These are phyloP conservation scores for Sordariomycetes sp. DNA, from an alignment of 2,329 filamentous ascomycete genomes.

Conservation along the genomic window DNA sequence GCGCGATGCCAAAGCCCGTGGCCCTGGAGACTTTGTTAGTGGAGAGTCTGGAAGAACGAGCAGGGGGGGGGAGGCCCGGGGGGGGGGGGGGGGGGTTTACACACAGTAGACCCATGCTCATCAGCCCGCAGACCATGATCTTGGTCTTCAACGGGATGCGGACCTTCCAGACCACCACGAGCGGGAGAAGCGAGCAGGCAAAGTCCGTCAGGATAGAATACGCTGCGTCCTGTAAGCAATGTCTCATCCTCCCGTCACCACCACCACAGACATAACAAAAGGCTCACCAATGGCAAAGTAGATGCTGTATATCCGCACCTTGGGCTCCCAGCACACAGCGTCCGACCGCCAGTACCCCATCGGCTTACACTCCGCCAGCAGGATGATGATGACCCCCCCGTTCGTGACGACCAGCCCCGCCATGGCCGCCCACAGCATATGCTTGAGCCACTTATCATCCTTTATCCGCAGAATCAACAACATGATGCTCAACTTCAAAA, in stretches of 20 bases:
- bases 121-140: conserved; percentile 16
- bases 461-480: conserved; percentile 26
- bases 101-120: conserved; percentile 17
- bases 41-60: background rate
- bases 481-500: conserved; percentile 27
- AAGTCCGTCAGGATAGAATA: conserved; percentile 14
- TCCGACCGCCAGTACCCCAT: conserved; percentile 17
- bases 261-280: background rate
- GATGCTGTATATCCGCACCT: conserved; percentile 18
- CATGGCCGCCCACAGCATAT: conserved; percentile 17
- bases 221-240: conserved; percentile 5
- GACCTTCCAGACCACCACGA: conserved; percentile 19
- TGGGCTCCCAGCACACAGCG: conserved; percentile 16
- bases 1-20: conserved; percentile 13
- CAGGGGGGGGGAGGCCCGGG: no score
- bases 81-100: background rate
- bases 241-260: background rate
- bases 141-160: conserved; percentile 16
- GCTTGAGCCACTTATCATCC: conserved; percentile 15
- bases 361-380: conserved; percentile 18
- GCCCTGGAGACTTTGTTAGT: conserved; percentile 7
- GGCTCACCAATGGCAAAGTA: conserved; percentile 16
- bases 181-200: conserved; percentile 12
- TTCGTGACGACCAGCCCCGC: conserved; percentile 17
- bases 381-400: conserved; percentile 15